A percentile compares a stretch with the other conserved stretches of the same genome.
These are phyloP conservation scores for Trichoderma sp. DNA, from an alignment of 2,329 filamentous ascomycete species.

Conservation along the genomic window DNA sequence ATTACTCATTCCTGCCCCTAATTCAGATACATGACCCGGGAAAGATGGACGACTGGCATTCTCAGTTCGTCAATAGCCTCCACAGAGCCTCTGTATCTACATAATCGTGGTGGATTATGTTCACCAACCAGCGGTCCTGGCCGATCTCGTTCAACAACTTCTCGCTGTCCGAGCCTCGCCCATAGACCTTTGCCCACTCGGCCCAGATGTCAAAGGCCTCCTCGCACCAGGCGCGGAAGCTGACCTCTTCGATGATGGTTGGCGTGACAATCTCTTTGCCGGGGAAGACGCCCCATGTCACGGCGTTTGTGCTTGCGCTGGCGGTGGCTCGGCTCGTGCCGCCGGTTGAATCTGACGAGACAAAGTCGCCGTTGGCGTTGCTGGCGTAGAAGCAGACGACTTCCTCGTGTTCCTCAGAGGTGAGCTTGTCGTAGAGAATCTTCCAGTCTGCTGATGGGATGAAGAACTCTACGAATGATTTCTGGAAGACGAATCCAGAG, in stretches of 20 bases:
- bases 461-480: conserved; percentile 98
- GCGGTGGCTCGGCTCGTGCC: conserved; percentile 38
- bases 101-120: conserved; percentile 82
- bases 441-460: conserved; percentile 73
- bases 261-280: conserved; percentile 96
- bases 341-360: conserved; percentile 62
- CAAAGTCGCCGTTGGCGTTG: conserved; percentile 76
- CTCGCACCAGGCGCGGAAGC: conserved; percentile 90
- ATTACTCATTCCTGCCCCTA: not conserved
- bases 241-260: conserved; percentile 94
- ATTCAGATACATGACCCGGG: not conserved
- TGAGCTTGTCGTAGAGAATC: conserved; percentile 63
- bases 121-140: conserved; percentile 82
- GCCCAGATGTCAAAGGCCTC: conserved; percentile 95
- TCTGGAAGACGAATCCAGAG: conserved; percentile 95
- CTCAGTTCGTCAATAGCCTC: conserved; percentile 59
- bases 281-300: conserved; percentile 95
- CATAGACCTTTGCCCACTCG: conserved; percentile 90
- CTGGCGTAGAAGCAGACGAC: conserved; percentile 85
- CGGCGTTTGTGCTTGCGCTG: conserved; percentile 75
- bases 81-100: conserved; percentile 71
- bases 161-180: conserved; percentile 69
- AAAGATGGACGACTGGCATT: not conserved
- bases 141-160: conserved; percentile 68
- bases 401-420: conserved; percentile 58